These are phyloP conservation scores for Chamaenerion angustifolium DNA, from an alignment of 345 rosid genomes.

Conservation along the genomic window DNA sequence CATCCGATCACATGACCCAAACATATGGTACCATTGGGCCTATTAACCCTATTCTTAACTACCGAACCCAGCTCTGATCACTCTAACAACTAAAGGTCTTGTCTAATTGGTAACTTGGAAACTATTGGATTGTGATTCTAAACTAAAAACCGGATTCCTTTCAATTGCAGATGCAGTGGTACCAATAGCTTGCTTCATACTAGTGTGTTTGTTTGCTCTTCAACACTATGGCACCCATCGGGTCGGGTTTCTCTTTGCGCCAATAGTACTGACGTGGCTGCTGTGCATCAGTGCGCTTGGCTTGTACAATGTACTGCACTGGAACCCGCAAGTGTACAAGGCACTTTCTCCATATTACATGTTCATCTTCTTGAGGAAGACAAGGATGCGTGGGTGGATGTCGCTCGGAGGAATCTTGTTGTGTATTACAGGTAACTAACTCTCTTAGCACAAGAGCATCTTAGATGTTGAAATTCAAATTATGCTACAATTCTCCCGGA, in stretches of 20 bases:
- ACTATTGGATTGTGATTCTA: not conserved
- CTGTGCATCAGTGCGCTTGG: conserved; percentile 88
- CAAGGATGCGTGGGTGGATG: conserved; percentile 93
- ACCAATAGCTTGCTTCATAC: conserved; percentile 91
- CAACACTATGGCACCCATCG: conserved; percentile 97
- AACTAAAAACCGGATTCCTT: not conserved
- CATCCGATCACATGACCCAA: too few species aligned
- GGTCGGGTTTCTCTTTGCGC: conserved; percentile 86
- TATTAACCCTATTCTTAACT: too few species aligned
- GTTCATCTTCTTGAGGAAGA: conserved; percentile 95
- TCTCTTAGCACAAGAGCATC: not conserved
- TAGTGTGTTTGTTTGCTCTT: conserved; percentile 90
- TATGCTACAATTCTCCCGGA: not conserved
- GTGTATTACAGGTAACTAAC: conserved; percentile 75
- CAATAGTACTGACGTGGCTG: conserved; percentile 70
- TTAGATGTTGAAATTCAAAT: not conserved
- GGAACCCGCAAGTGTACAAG: conserved; percentile 78
- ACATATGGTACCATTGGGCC: too few species aligned
- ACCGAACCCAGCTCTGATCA: too few species aligned
- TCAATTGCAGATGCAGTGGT: conserved; percentile 72
- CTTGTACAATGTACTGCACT: conserved; percentile 66
- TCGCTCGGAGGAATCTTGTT: conserved; percentile 90
- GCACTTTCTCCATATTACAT: conserved; percentile 96
- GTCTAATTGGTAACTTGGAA: too few species aligned
- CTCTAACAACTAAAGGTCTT: too few species aligned